Evolutionary conservation across 1,284 basidiomycete genomes (phyloP).

Genomic region (Waitea zeae): DNA sequence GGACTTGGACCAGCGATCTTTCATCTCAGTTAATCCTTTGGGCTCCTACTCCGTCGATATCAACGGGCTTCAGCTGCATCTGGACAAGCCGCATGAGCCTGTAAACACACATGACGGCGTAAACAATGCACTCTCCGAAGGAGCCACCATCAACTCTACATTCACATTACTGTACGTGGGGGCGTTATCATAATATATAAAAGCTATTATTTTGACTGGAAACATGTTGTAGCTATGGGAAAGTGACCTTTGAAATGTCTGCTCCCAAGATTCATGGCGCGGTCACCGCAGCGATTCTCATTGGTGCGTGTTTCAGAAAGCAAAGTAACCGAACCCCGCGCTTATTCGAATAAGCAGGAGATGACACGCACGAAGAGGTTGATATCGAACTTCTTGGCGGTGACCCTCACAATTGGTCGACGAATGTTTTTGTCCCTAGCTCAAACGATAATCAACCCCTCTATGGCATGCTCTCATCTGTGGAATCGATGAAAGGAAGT

Average conservation of each 20-base stretch:
- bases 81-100: conserved; percentile 16
- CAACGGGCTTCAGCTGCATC: conserved; percentile 17
- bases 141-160: conserved; percentile 26
- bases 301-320: too few relatives aligned
- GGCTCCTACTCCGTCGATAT: conserved; percentile 14
- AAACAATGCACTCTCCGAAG: conserved; percentile 19
- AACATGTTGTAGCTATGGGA: conserved; percentile 18
- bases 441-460: conserved; percentile 15
- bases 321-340: too few relatives aligned
- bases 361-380: conserved; percentile 20
- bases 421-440: conserved; percentile 24
- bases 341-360: too few relatives aligned
- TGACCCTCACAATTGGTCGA: conserved; percentile 22
- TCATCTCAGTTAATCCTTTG: conserved; percentile 16
- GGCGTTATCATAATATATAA: neutral
- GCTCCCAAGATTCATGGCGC: conserved; percentile 17
- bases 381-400: conserved; percentile 26
- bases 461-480: conserved; percentile 20
- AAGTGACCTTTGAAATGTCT: conserved; percentile 17
- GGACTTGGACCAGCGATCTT: conserved; percentile 8
- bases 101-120: conserved; percentile 15
- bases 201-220: conserved; percentile 1
- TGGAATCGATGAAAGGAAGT: conserved; percentile 7
- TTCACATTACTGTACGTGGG: conserved; percentile 16
- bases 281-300: conserved; percentile 22